Conservation (phyloP, 176 grass and related monocot genomes). For the Raddia distichophylla region DNA sequence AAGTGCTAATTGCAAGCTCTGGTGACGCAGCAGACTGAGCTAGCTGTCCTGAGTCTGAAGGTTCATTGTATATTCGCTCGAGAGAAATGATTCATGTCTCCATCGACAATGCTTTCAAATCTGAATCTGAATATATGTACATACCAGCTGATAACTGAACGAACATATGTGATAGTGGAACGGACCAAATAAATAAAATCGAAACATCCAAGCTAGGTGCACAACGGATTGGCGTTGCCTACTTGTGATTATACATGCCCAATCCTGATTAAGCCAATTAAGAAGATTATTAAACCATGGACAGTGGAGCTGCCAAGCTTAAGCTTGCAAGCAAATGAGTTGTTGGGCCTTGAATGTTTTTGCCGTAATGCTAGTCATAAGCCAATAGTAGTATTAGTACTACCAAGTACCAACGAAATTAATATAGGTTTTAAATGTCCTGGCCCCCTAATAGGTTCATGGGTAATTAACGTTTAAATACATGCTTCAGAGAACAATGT, state of each 20-base stretch:
- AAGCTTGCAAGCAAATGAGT: constrained; percentile 36
- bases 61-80: neutral
- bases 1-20: neutral
- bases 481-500: constrained; percentile 20
- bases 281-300: neutral
- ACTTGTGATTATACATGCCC: constrained; percentile 18
- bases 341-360: constrained; percentile 23
- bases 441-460: neutral
- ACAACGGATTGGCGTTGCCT: neutral
- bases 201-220: neutral
- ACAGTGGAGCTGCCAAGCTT: constrained; percentile 21
- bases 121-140: neutral
- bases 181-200: neutral
- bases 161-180: neutral
- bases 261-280: neutral
- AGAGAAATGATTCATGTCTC: neutral
- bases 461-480: neutral
- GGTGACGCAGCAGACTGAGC: neutral
- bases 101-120: neutral
- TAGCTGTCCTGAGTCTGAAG: neutral
- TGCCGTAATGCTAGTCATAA: constrained; percentile 2
- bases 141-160: neutral
- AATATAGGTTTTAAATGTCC: neutral
- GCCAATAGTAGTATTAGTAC: constrained; percentile 7
- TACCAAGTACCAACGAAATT: neutral